Base-by-base conservation (phyloP, 192 early-diverging fungal genomes). In the Umbelopsis vinacea region DNA sequence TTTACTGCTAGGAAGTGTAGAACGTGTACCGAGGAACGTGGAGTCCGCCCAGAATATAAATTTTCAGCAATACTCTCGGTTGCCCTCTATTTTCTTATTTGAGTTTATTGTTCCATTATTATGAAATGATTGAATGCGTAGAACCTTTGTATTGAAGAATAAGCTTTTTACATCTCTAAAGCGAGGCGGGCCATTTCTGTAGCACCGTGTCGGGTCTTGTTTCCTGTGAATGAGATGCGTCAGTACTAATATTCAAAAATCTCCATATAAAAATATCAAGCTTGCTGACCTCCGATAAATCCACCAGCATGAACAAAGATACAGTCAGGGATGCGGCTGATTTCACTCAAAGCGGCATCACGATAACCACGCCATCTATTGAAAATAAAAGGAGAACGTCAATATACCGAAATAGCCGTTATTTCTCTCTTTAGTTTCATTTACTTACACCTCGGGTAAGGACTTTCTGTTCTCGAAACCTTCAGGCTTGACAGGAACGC, bases 291-390 rank as follows among this genome's bases (percentile, higher is more conserved):
- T 35, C 94, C 94, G 81, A 95, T 95, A 73, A 95, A 95, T 29
- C 83, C 83, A 22, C 72, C 77, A 70, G 94, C 92, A 68, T 97
- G 95, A 14, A 97, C 88, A 85, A 97, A 98, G 52, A 96, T 88
- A 71, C 93, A 92, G 21, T 89, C 92, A 21, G 88, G 84, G 55
- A 95, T 84, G 6, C 91, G 90, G 19, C 89, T 83, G 67, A 92
- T 81, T 70, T 92, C 89, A 55, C 88, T 90, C 80, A 98, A 78
- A 35, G 87, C 93, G 7, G 92, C 87, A 75, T 98, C 96, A 52
- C 96, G 91, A 71, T 91, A 76, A 14, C 95, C 93, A 43, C 89
- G 83, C 88, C 89, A 94, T 10, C 74, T 83, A 63, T 52, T 68
- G 40, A 78, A 75, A 45, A 78, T 12, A 12, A 66, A 33, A 45